These are phyloP conservation scores for Lasiosphaeria miniovina DNA, from an alignment of 495 filamentous ascomycete genomes.

Conservation along the genomic window DNA sequence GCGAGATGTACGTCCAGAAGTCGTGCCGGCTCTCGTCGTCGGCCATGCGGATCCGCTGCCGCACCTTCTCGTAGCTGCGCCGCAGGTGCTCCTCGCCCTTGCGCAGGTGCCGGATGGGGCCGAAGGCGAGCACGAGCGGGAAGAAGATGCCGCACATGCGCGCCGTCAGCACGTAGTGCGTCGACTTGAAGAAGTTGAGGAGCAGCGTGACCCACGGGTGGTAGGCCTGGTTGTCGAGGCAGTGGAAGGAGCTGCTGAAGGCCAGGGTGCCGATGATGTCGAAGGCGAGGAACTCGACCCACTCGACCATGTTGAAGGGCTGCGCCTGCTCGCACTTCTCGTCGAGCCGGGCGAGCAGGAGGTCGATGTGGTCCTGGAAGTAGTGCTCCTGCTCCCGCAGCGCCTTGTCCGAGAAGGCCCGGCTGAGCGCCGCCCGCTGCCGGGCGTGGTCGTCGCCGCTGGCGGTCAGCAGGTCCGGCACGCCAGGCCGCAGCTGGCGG, in stretches of 20 bases:
- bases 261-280: constrained; percentile 58
- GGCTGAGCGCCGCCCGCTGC: constrained; percentile 40
- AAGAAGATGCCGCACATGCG: constrained; percentile 28
- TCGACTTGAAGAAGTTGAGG: constrained; percentile 29
- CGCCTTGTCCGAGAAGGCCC: constrained; percentile 48
- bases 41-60: constrained; percentile 26
- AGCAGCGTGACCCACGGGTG: constrained; percentile 43
- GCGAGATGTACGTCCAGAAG: constrained; percentile 39
- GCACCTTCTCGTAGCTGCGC: constrained; percentile 38
- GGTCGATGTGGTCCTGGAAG: constrained; percentile 35
- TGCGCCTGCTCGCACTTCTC: constrained; percentile 9
- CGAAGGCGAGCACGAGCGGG: constrained; percentile 21
- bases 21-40: constrained; percentile 28
- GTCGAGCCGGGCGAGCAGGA: constrained; percentile 21
- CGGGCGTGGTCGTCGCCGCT: constrained; percentile 35
- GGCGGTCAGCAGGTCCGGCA: constrained; percentile 22
- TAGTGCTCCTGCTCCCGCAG: constrained; percentile 39
- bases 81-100: constrained; percentile 29
- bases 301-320: constrained; percentile 37
- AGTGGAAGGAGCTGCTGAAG: constrained; percentile 51
- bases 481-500: constrained; percentile 3
- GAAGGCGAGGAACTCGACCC: constrained; percentile 54
- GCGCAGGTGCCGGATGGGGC: constrained; percentile 30
- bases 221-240: constrained; percentile 41
- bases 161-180: constrained; percentile 22